A percentile compares a stretch with the other conserved stretches of the same genome.
Evolutionary conservation across 768 basidiomycete genomes (phyloP).

Genomic region (Mycena alexandri): DNA sequence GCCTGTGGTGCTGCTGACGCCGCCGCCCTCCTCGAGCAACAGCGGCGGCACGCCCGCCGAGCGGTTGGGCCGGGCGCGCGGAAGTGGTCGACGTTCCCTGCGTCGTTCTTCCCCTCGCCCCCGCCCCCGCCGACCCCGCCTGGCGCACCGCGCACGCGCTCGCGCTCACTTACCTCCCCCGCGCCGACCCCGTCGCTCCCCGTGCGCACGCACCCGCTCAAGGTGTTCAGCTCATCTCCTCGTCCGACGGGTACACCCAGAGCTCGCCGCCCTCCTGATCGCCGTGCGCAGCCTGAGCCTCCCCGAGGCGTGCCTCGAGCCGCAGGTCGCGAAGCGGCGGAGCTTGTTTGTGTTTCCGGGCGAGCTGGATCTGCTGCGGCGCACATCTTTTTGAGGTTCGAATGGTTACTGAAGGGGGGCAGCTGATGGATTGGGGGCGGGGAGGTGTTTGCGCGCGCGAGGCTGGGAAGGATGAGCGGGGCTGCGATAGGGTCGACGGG

Average conservation of each 20-base stretch:
- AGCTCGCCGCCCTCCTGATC: constrained; percentile 91
- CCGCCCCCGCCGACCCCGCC: constrained; percentile 17
- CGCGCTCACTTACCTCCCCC: constrained; percentile 40
- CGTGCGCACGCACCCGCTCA: constrained; percentile 71
- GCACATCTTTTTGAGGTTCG: no score
- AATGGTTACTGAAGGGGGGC: no score
- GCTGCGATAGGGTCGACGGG: constrained; percentile 48
- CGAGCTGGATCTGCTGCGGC: constrained; percentile 80
- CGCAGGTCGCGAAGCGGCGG: constrained; percentile 84
- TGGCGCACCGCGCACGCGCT: constrained; percentile 28
- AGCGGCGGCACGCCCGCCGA: background rate
- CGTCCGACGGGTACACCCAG: constrained; percentile 93
- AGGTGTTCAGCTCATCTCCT: constrained; percentile 86
- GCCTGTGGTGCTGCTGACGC: constrained; percentile 49
- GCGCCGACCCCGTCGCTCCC: constrained; percentile 51
- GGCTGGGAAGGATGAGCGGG: constrained; percentile 50
- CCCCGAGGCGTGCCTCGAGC: constrained; percentile 92
- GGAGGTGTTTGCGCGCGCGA: constrained; percentile 41
- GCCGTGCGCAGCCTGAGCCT: constrained; percentile 73
- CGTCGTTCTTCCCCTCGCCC: constrained; percentile 31
- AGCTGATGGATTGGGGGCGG: constrained; percentile 57
- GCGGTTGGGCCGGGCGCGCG: constrained; percentile 15
- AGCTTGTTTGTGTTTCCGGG: constrained; percentile 93
- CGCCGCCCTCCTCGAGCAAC: constrained; percentile 34
- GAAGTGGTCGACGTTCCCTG: constrained; percentile 40